Conservation (phyloP, 2,329 filamentous ascomycete species). For the Cadophora luteo-olivacea region DNA sequence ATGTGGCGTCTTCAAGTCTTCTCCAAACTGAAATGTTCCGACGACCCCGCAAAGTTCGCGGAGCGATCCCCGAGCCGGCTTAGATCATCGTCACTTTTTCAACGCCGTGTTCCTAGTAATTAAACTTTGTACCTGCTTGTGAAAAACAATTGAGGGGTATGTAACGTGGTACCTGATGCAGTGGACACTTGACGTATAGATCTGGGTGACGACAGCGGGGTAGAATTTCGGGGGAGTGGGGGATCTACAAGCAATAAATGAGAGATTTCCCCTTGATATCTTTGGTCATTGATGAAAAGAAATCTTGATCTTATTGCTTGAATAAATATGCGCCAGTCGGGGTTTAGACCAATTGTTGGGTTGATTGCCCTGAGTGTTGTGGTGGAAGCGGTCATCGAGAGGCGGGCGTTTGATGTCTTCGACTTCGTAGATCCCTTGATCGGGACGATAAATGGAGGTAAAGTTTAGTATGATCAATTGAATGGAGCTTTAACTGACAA, state of each 20-base stretch:
- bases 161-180: slow-evolving; percentile 1
- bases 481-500: not conserved
- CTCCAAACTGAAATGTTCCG: not conserved
- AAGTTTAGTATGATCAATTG: not conserved
- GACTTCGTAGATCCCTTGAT: slow-evolving; percentile 47
- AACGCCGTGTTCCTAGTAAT: not conserved
- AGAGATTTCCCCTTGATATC: not conserved
- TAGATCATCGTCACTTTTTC: not conserved
- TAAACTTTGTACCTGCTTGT: not conserved
- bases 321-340: not conserved
- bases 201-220: not conserved
- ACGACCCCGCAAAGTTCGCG: not conserved
- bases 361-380: slow-evolving; percentile 1
- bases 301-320: not conserved
- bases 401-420: not conserved
- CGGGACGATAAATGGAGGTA: slow-evolving; percentile 57
- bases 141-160: not conserved
- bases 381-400: not conserved
- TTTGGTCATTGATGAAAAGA: too few species aligned
- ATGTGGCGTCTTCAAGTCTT: not conserved
- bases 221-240: not conserved
- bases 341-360: not conserved
- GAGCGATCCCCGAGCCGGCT: not conserved
- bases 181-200: not conserved
- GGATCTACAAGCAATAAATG: not conserved